Evolutionary conservation across 1,284 basidiomycete genomes (phyloP).

Genomic region (Apiotrichum montevideense): DNA sequence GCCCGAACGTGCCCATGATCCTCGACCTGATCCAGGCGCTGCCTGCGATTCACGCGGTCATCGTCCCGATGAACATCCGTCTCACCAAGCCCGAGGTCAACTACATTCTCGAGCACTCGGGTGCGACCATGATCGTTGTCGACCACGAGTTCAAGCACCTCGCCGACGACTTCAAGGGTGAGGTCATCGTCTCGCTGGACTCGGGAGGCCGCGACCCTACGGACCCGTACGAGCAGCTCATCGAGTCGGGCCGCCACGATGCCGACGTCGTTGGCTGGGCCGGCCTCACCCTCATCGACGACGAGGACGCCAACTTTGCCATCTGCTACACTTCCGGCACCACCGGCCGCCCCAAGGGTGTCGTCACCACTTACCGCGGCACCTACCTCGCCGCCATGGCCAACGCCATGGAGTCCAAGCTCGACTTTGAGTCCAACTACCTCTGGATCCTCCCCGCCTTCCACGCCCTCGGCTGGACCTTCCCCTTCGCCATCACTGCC

Average conservation of each 20-base stretch:
- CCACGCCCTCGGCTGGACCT: constrained; percentile 19
- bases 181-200: constrained; percentile 15
- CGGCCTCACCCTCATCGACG: constrained; percentile 16
- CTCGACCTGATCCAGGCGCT: constrained; percentile 17
- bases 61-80: constrained; percentile 19
- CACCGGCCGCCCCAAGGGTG: constrained; percentile 18
- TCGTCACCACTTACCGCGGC: constrained; percentile 16
- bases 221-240: constrained; percentile 15
- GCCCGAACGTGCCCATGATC: constrained; percentile 18
- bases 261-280: constrained; percentile 14
- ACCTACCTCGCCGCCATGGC: constrained; percentile 14
- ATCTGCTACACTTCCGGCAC: constrained; percentile 22
- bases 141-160: constrained; percentile 20
- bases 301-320: constrained; percentile 15
- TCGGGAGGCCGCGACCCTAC: constrained; percentile 11
- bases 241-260: constrained; percentile 11
- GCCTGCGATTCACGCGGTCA: constrained; percentile 14
- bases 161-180: constrained; percentile 13
- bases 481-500: constrained; percentile 15
- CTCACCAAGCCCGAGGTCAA: constrained; percentile 16
- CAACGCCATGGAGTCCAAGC: constrained; percentile 12
- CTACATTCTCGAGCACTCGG: constrained; percentile 19
- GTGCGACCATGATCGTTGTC: constrained; percentile 7
- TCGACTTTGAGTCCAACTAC: constrained; percentile 26
- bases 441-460: constrained; percentile 28